Percentiles rank a stretch among this genome's conserved stretches.
These are phyloP conservation scores for Przewalskia tangutica DNA, from an alignment of 257 asterid genomes.

Conservation along the genomic window DNA sequence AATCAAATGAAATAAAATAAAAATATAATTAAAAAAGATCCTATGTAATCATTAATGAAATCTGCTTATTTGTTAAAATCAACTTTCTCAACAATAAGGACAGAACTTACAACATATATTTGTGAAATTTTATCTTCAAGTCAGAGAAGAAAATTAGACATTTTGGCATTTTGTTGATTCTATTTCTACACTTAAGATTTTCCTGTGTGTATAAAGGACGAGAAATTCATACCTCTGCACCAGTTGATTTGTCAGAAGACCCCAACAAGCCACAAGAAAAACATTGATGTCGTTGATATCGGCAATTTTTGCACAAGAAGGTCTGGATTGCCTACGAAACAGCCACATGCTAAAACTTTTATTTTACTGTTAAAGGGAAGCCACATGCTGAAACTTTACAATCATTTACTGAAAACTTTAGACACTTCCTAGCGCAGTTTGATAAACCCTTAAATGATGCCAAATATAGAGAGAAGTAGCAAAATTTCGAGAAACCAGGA, in stretches of 20 bases:
- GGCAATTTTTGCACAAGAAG: slow-evolving; percentile 59
- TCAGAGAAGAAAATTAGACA: background rate
- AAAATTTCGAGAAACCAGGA: background rate
- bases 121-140: background rate
- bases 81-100: background rate
- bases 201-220: background rate
- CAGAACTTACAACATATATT: background rate
- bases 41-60: background rate
- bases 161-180: background rate
- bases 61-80: background rate
- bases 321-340: slow-evolving; percentile 41
- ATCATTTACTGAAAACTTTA: slow-evolving; percentile 2
- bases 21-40: background rate
- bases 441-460: background rate
- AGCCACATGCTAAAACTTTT: background rate
- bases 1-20: background rate
- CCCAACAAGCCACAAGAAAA: slow-evolving; percentile 61
- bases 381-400: background rate
- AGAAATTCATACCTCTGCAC: slow-evolving; percentile 43
- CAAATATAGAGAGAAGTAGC: background rate
- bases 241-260: slow-evolving; percentile 47
- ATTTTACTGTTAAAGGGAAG: background rate
- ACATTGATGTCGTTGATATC: slow-evolving; percentile 56
- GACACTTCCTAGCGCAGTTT: background rate
- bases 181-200: background rate